Evolutionary conservation across 305 asterid genomes (phyloP).

Genomic region (Solanum hybrid): DNA sequence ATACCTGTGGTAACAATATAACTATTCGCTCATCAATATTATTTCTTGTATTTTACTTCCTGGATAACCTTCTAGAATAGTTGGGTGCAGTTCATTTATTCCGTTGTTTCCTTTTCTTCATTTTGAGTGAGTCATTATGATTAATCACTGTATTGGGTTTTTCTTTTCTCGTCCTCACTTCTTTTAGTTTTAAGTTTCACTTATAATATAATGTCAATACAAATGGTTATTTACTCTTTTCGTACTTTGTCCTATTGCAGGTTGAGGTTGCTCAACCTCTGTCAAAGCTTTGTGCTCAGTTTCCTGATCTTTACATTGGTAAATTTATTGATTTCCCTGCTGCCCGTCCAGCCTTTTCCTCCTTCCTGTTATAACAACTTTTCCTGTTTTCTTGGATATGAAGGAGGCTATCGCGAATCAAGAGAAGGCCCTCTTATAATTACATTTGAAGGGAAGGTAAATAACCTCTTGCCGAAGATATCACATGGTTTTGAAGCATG

Average conservation of each 20-base stretch:
- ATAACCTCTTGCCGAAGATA: background rate
- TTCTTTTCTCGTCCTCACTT: background rate
- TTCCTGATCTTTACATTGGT: conserved; percentile 74
- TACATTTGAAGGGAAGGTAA: conserved; percentile 60
- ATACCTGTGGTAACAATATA: background rate
- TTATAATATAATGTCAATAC: background rate
- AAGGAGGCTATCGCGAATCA: conserved; percentile 58
- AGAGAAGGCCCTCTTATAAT: conserved; percentile 58
- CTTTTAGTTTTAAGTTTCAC: background rate
- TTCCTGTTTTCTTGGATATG: conserved; percentile 5
- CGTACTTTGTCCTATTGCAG: conserved; percentile 22
- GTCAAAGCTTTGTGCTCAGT: conserved; percentile 42
- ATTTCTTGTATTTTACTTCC: background rate
- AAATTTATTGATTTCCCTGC: conserved; percentile 1
- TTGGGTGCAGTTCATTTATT: background rate
- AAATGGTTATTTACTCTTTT: background rate
- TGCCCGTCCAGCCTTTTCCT: background rate
- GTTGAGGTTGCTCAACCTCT: conserved; percentile 73
- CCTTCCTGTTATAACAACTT: background rate
- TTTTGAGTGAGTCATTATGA: background rate
- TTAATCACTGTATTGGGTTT: background rate
- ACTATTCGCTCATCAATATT: background rate
- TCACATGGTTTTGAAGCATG: background rate
- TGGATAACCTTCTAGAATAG: background rate
- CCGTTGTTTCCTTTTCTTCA: background rate